Percentiles rank a stretch among this genome's conserved stretches.
phyloP scores from a whole-genome alignment of 2,329 filamentous ascomycete species.

The Metarhizium robertsii region DNA sequence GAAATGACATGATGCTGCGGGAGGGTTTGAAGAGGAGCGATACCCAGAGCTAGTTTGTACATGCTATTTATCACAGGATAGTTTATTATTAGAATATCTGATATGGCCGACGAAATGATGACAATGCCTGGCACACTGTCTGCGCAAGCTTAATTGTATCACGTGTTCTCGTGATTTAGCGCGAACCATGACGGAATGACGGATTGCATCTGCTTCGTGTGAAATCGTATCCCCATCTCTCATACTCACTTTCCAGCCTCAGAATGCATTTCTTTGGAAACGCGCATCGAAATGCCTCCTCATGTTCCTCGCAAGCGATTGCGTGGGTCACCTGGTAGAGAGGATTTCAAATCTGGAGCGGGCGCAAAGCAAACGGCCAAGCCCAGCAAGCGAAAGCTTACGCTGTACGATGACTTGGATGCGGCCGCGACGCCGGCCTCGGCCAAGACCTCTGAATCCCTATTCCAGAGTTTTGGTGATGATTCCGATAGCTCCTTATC shows the following conservation, averaged over 20 bases:
- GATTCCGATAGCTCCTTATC: slow-evolving; percentile 37
- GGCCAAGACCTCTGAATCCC: slow-evolving; percentile 30
- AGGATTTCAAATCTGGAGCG: slow-evolving; percentile 11
- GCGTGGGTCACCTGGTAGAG: slow-evolving; percentile 33
- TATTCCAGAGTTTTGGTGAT: slow-evolving; percentile 33
- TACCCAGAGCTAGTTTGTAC: background rate
- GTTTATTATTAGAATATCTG: background rate
- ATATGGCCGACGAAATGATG: background rate
- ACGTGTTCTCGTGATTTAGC: slow-evolving; percentile 20
- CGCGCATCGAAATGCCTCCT: slow-evolving; percentile 49
- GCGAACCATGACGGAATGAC: slow-evolving; percentile 16
- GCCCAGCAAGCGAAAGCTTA: slow-evolving; percentile 37
- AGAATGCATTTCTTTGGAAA: slow-evolving; percentile 8
- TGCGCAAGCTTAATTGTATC: slow-evolving; percentile 5
- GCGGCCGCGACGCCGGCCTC: slow-evolving; percentile 34
- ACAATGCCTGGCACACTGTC: background rate
- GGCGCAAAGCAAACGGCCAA: slow-evolving; percentile 13
- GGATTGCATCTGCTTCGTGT: background rate
- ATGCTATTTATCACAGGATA: background rate
- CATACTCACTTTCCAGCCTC: background rate
- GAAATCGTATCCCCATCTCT: background rate
- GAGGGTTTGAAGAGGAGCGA: background rate
- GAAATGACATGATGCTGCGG: background rate
- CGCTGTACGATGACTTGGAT: slow-evolving; percentile 54
- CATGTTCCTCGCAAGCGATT: slow-evolving; percentile 57